phyloP scores from a whole-genome alignment of 148 eudicot species.

The Rhododendron ferrugineum region DNA sequence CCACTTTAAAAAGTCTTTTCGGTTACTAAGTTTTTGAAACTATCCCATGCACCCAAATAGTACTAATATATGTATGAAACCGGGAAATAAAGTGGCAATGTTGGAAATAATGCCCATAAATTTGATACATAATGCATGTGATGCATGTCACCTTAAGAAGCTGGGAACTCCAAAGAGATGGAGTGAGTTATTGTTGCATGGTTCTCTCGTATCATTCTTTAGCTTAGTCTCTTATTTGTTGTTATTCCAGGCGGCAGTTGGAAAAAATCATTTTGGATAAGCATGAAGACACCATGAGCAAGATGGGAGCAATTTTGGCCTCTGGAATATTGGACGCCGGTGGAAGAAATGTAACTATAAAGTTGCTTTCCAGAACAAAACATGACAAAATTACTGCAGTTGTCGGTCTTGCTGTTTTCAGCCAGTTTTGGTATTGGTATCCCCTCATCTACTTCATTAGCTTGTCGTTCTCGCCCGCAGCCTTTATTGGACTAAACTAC shows the following conservation, averaged over 20 bases:
- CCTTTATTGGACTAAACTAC: constrained; percentile 85
- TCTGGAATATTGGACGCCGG: constrained; percentile 98
- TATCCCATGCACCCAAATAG: neutral
- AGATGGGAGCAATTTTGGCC: constrained; percentile 99
- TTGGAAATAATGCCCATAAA: neutral
- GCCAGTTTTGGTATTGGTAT: constrained; percentile 99
- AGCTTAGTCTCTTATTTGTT: neutral
- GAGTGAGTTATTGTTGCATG: neutral
- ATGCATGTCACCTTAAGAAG: neutral
- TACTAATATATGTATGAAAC: neutral
- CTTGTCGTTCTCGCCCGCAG: constrained; percentile 92
- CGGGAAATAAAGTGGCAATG: neutral
- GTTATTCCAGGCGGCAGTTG: constrained; percentile 64
- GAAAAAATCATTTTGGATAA: constrained; percentile 95
- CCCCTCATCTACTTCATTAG: constrained; percentile 96
- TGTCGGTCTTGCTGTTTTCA: constrained; percentile 91
- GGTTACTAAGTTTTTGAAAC: neutral
- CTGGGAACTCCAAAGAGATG: neutral
- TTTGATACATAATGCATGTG: neutral
- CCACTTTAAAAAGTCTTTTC: neutral
- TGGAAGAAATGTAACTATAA: constrained; percentile 95
- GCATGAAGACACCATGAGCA: constrained; percentile 99
- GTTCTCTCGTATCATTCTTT: constrained; percentile 9
- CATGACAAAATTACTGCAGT: constrained; percentile 94
- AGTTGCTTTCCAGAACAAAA: constrained; percentile 80